These are phyloP conservation scores for Cercospora zeina DNA, from an alignment of 2,329 filamentous ascomycete species.

Conservation along the genomic window DNA sequence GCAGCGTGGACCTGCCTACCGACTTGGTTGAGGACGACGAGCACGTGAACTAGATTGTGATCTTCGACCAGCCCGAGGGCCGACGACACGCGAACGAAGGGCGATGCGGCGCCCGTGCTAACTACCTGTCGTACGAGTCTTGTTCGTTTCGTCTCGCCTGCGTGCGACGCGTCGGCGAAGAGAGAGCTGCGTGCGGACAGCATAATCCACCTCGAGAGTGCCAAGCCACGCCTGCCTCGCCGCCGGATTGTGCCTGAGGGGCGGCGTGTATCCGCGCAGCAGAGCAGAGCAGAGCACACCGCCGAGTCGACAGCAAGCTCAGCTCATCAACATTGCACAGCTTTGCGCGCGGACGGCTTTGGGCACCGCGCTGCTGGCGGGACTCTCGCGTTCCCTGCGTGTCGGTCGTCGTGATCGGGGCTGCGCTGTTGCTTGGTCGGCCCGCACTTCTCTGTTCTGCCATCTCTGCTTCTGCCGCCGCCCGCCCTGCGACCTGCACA, in stretches of 20 bases:
- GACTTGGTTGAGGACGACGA: constrained; percentile 6
- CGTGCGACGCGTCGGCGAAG: background rate
- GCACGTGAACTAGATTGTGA: constrained; percentile 1
- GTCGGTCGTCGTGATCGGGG: constrained; percentile 3
- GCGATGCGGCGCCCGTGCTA: background rate
- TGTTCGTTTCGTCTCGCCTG: background rate
- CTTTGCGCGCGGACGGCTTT: background rate
- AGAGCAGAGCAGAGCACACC: background rate
- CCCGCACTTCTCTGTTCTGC: background rate
- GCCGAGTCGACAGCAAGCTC: background rate
- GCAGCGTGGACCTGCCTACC: background rate
- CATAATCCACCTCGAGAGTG: background rate
- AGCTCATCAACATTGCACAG: background rate
- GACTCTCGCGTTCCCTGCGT: constrained; percentile 7
- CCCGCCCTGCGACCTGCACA: background rate
- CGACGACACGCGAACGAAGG: background rate
- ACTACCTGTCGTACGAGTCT: background rate
- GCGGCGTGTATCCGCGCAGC: background rate
- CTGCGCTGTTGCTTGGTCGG: constrained; percentile 12
- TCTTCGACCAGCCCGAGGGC: background rate
- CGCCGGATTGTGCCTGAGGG: constrained; percentile 4
- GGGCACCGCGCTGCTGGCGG: background rate
- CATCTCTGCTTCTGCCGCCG: constrained; percentile 1
- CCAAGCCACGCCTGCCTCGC: background rate
- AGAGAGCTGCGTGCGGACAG: background rate